A percentile compares a stretch with the other conserved stretches of the same genome.
Conservation (phyloP, 768 basidiomycete genomes). For the Cystobasidium ongulense region DNA sequence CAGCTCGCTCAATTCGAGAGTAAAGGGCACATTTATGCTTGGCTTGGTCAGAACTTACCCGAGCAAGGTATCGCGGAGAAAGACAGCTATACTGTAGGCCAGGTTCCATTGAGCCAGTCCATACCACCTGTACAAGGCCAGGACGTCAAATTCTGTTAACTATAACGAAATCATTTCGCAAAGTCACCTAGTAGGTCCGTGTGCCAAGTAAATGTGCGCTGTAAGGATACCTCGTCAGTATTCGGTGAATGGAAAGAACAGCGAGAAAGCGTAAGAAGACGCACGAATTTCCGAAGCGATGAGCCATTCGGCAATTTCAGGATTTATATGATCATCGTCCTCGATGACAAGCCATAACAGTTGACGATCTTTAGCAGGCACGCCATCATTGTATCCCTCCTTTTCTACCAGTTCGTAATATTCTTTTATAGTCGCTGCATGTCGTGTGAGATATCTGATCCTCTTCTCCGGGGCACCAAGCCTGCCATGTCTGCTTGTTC, state of each 20-base stretch:
- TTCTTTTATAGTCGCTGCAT: slow-evolving; percentile 3
- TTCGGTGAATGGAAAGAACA: not conserved
- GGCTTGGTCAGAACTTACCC: not conserved
- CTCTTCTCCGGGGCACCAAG: not conserved
- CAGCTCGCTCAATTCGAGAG: too few relatives aligned
- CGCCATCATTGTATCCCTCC: slow-evolving; percentile 20
- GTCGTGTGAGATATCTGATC: not conserved
- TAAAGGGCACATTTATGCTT: too few relatives aligned
- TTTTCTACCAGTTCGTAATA: slow-evolving; percentile 10
- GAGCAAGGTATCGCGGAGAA: slow-evolving; percentile 2
- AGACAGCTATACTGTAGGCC: not conserved
- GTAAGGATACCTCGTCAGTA: not conserved
- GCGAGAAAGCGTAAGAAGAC: not conserved
- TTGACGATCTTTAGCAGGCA: not conserved
- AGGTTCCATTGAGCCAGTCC: slow-evolving; percentile 17
- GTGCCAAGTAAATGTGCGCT: slow-evolving; percentile 18
- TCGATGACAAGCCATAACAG: slow-evolving; percentile 12
- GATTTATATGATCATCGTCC: slow-evolving; percentile 20
- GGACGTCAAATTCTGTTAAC: not conserved
- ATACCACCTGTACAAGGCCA: not conserved
- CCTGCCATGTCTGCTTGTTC: slow-evolving; percentile 2
- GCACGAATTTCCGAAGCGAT: not conserved
- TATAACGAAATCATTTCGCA: too few relatives aligned
- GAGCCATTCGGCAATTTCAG: not conserved
- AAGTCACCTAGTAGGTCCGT: not conserved